Conservation (phyloP, 257 asterid species). For the Galeopsis tetrahit region DNA sequence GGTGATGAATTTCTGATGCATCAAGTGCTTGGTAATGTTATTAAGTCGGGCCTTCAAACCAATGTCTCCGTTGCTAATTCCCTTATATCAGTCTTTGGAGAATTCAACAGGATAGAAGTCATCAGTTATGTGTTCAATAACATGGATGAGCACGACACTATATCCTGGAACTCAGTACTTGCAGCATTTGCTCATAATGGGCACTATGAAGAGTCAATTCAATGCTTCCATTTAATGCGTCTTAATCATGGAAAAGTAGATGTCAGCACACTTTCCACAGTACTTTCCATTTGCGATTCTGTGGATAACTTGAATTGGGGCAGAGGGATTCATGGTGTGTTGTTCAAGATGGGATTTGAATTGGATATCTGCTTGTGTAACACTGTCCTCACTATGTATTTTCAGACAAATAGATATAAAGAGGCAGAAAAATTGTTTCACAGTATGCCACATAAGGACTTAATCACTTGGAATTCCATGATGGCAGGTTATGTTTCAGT, state of each 20-base stretch:
- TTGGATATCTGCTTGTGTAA: slow-evolving; percentile 61
- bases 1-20: slow-evolving; percentile 70
- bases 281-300: slow-evolving; percentile 60
- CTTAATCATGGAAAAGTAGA: slow-evolving; percentile 58
- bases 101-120: slow-evolving; percentile 50
- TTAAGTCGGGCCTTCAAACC: slow-evolving; percentile 64
- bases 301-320: slow-evolving; percentile 64
- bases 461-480: slow-evolving; percentile 90
- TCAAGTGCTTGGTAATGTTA: slow-evolving; percentile 76
- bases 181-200: slow-evolving; percentile 63
- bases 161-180: slow-evolving; percentile 89
- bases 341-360: slow-evolving; percentile 66
- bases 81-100: slow-evolving; percentile 67
- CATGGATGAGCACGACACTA: slow-evolving; percentile 65
- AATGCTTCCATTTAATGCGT: slow-evolving; percentile 67
- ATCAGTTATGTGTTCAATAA: slow-evolving; percentile 56
- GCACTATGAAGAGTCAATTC: slow-evolving; percentile 53
- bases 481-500: slow-evolving; percentile 71
- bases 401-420: slow-evolving; percentile 51
- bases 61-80: slow-evolving; percentile 77
- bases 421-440: slow-evolving; percentile 66
- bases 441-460: slow-evolving; percentile 62
- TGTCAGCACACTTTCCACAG: slow-evolving; percentile 68
- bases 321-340: slow-evolving; percentile 78
- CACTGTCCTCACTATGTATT: slow-evolving; percentile 81